These are phyloP conservation scores for Septoria petroselini DNA, from an alignment of 2,329 filamentous ascomycete species.

Conservation along the genomic window DNA sequence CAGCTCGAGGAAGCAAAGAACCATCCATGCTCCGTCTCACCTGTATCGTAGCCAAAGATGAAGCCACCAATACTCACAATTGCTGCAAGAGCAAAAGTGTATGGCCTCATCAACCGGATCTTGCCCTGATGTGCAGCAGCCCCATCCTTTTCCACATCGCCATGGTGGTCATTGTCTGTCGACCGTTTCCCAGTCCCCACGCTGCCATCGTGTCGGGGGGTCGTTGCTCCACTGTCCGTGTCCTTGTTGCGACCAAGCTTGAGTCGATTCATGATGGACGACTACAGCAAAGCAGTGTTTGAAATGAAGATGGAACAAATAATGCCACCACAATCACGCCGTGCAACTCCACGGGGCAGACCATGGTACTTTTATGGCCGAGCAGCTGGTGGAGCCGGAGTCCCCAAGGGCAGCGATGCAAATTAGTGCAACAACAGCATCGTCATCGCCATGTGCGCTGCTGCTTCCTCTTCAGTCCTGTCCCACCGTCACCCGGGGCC, in stretches of 20 bases:
- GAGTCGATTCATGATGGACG: conserved; percentile 1
- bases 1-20: no score
- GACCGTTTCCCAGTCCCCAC: conserved; percentile 3
- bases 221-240: conserved; percentile 10
- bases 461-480: neutral
- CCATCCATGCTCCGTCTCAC: conserved; percentile 36
- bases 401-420: conserved; percentile 11
- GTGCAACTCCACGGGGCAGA: conserved; percentile 11
- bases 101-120: conserved; percentile 28
- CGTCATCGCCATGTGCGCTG: conserved; percentile 17
- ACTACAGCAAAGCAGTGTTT: neutral
- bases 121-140: conserved; percentile 28
- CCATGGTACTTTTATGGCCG: conserved; percentile 1
- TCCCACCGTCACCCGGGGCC: neutral
- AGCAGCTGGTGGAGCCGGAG: conserved; percentile 7
- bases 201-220: conserved; percentile 13
- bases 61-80: conserved; percentile 41
- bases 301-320: neutral
- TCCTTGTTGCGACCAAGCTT: conserved; percentile 6
- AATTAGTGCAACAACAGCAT: conserved; percentile 2
- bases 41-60: conserved; percentile 42
- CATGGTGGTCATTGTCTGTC: conserved; percentile 5
- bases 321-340: conserved; percentile 3
- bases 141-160: conserved; percentile 23
- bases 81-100: conserved; percentile 37